Percentiles rank a stretch among this genome's conserved stretches.
These are phyloP conservation scores for Trematosphaeria pertusa DNA, from an alignment of 2,329 filamentous ascomycete genomes.

Conservation along the genomic window DNA sequence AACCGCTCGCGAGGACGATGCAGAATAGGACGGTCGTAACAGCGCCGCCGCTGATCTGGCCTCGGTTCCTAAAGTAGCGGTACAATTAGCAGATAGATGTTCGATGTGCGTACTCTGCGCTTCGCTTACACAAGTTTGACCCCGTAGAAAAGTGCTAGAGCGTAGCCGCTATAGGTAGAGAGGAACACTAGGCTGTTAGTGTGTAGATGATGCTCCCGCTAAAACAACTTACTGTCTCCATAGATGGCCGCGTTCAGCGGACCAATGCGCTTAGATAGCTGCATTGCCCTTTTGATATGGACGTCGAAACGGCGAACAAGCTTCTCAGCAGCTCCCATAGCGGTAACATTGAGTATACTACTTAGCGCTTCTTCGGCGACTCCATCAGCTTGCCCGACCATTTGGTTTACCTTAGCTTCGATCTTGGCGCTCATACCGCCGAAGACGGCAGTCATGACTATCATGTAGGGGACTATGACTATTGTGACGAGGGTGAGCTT, in stretches of 20 bases:
- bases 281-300: slow-evolving; percentile 61
- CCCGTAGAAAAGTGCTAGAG: slow-evolving; percentile 15
- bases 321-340: slow-evolving; percentile 89
- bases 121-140: slow-evolving; percentile 12
- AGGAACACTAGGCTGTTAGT: slow-evolving; percentile 8
- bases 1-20: slow-evolving; percentile 10
- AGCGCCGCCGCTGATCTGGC: slow-evolving; percentile 9
- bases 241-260: slow-evolving; percentile 57
- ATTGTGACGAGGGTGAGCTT: slow-evolving; percentile 84
- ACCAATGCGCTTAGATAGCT: slow-evolving; percentile 68
- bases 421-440: slow-evolving; percentile 69
- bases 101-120: too few relatives aligned
- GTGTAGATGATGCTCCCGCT: neutral
- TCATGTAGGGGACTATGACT: slow-evolving; percentile 62
- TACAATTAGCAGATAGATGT: too few relatives aligned
- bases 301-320: slow-evolving; percentile 80
- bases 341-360: slow-evolving; percentile 85
- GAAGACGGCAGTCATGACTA: slow-evolving; percentile 8
- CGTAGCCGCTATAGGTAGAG: slow-evolving; percentile 8
- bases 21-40: slow-evolving; percentile 15
- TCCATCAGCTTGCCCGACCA: slow-evolving; percentile 3
- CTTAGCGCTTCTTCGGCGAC: slow-evolving; percentile 91
- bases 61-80: too few relatives aligned
- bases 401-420: slow-evolving; percentile 53
- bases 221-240: slow-evolving; percentile 15